These are phyloP conservation scores for Thalia dealbata DNA, from an alignment of 176 grass and related monocot genomes.

Conservation along the genomic window DNA sequence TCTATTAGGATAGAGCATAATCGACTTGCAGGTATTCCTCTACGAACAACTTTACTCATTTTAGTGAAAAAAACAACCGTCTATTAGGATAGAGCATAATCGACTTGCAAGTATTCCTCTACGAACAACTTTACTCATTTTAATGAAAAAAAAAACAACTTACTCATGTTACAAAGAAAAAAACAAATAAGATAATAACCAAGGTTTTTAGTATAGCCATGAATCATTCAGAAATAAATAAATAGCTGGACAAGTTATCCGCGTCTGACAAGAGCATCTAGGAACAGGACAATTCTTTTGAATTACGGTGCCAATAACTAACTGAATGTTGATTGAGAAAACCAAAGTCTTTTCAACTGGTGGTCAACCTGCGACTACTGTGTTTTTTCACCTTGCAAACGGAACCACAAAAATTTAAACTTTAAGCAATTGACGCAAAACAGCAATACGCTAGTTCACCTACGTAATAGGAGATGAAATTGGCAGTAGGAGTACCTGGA, in stretches of 20 bases:
- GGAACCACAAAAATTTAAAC: background rate
- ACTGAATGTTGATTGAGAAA: background rate
- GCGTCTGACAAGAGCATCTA: too few species aligned
- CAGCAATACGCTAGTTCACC: background rate
- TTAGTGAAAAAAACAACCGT: background rate
- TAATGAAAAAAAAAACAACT: background rate
- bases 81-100: background rate
- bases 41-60: background rate
- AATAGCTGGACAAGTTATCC: too few species aligned
- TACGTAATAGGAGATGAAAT: background rate
- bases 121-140: background rate
- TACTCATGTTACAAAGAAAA: background rate
- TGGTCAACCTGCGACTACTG: background rate
- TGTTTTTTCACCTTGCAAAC: too few species aligned
- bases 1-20: background rate
- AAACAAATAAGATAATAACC: background rate
- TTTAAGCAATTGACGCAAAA: background rate
- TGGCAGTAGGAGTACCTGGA: slow-evolving; percentile 38
- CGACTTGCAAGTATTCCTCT: background rate
- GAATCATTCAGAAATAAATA: too few species aligned
- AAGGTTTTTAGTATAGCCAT: background rate
- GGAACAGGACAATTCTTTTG: too few species aligned
- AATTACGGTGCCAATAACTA: background rate
- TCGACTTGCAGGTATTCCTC: background rate
- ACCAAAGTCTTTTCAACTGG: background rate